Evolutionary conservation across 768 basidiomycete species (phyloP), one percentile per base, ranked within the genome.

Genomic region (Postia placenta): DNA sequence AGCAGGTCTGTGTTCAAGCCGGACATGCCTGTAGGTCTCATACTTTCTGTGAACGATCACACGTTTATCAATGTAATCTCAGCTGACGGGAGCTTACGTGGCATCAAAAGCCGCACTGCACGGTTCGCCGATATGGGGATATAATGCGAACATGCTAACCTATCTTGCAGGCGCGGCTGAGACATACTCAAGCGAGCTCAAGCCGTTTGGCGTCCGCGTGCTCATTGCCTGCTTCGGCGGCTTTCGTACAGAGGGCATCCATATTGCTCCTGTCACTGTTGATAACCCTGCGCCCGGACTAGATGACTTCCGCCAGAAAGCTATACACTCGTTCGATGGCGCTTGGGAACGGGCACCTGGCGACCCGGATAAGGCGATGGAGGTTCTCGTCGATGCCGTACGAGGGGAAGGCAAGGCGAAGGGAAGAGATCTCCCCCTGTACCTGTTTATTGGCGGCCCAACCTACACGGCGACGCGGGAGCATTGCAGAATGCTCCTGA

Each of bases 201-300:
- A 74, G 2, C 74, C 71, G 11, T 75, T 81, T 59, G 70, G 70
- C 27, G 76, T 85, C 55, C 76, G 78, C 28, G 73, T 79, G 17
- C 65, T 81, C 47, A 67, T 81, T 38, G 77, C 83, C 36, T 69
- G 73, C 40, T 82, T 81, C 1, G 81, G 81, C 9, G 64, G 75
- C 12, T 83, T 83, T 67, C 73, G 77, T 35, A 84, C 83, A 0
- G 74, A 79, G 58, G 74, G 74, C 25, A 80, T 82, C 33, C 75
- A 74, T 58, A 59, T 68, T 46, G 56, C 57, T 4, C 59, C 60
- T 7, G 44, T 60, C 17, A 56, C 58, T n/a, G 57, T 58, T 46
- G 52, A 60, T 52, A 58, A 55, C 9, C 75, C 74, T 17, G 75
- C 82, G 12, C 51, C 70, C 1, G 78, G 68, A 25, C 79, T 83